Evolutionary conservation across 805 yeast genomes (phyloP), one percentile per base, ranked within the genome.

Genomic region (Yarrowia yakushimensis): DNA sequence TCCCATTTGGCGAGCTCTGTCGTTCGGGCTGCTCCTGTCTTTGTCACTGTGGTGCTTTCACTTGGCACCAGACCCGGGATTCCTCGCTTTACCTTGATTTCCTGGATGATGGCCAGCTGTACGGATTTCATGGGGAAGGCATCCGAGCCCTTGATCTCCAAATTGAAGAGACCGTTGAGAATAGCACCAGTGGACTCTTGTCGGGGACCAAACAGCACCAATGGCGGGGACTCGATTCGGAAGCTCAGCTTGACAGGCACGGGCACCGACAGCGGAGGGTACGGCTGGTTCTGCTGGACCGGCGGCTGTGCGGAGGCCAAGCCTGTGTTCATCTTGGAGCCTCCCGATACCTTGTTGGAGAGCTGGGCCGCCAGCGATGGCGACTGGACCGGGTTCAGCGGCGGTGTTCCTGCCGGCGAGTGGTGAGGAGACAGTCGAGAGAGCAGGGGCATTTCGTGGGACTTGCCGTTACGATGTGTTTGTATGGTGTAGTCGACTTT

Each of bases 1-100:
- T 90, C 90, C 99, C 99, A 94, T 60, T 85, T 77, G 28, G 96
- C 96, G 67, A 94, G 77, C 36, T 84, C 87, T 13, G 83, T 84
- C 3, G 74, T 74, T 54, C 81, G 80, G 1, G 73, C 74, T 20
- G 77, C 74, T 73, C 97, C 90, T 41, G 82, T 79, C 20, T 77
- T 68, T 72, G 97, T 90, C n/a, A 54, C 60, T 9, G 30, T 27
- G 18, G 75, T 68, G 11, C 79, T 74, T 17, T 82, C 65, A 67
- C 87, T 87, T 0, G 96, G 96, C 66, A 81, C 83, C 15, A 85
- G 80, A 69, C 82, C 83, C 17, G 78, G 57, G 33, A 52, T 60
- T 55, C 30, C 59, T 48, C 39, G 34, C 27, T 54, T 65, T 60
- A 64, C 65, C 34, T 63, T 81, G 39, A 89, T 78, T 6, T 85